These are phyloP conservation scores for Amyloporia xantha DNA, from an alignment of 768 basidiomycete species.

Conservation along the genomic window DNA sequence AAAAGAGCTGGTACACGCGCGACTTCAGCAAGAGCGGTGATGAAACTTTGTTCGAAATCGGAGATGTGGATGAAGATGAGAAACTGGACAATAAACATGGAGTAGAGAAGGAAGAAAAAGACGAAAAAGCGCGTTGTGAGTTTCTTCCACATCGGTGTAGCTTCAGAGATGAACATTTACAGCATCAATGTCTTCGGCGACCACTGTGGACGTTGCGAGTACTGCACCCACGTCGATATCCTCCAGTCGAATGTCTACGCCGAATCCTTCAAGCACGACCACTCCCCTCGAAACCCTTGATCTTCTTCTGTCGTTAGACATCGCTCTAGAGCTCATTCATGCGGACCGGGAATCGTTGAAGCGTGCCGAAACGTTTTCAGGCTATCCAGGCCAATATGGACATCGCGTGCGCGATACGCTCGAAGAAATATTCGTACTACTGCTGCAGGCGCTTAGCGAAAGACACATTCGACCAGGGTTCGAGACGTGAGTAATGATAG, in stretches of 20 bases:
- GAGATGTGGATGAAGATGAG: constrained; percentile 32
- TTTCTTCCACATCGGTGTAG: background rate
- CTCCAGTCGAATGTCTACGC: constrained; percentile 12
- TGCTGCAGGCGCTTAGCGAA: constrained; percentile 71
- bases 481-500: constrained; percentile 23
- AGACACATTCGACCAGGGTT: constrained; percentile 82
- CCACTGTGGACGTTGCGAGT: background rate
- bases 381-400: constrained; percentile 85
- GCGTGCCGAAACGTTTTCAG: constrained; percentile 83
- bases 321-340: constrained; percentile 88
- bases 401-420: constrained; percentile 86
- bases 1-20: constrained; percentile 17
- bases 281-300: constrained; percentile 55
- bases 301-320: constrained; percentile 85
- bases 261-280: constrained; percentile 14
- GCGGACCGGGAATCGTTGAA: constrained; percentile 88
- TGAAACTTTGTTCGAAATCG: constrained; percentile 46
- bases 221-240: background rate
- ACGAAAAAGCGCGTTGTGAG: constrained; percentile 11
- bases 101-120: background rate
- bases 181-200: constrained; percentile 10
- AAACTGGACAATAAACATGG: constrained; percentile 8
- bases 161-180: no score
- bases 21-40: constrained; percentile 33
- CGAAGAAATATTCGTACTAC: constrained; percentile 86